phyloP scores from a whole-genome alignment of 768 basidiomycete genomes.

The Kwoniella bestiolae region DNA sequence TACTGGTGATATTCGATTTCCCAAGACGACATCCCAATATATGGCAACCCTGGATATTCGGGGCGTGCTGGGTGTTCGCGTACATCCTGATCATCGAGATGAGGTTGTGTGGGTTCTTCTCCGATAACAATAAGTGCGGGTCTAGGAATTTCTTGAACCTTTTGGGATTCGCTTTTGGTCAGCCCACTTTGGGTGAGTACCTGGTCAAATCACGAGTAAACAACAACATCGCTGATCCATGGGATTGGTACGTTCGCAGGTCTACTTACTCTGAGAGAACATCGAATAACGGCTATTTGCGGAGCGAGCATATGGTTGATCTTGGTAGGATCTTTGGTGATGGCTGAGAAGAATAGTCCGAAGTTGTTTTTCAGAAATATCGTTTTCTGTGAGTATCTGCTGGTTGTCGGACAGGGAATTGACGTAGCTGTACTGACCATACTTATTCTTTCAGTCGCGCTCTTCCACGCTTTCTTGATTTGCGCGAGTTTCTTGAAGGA shows the following conservation, averaged over 20 bases:
- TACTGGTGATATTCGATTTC: slow-evolving; percentile 48
- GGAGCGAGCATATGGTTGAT: slow-evolving; percentile 53
- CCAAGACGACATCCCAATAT: slow-evolving; percentile 36
- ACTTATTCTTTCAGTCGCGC: slow-evolving; percentile 64
- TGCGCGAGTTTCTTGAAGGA: slow-evolving; percentile 65
- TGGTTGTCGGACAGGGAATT: no score
- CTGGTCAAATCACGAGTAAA: no score
- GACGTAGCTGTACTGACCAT: no score
- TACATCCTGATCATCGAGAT: slow-evolving; percentile 50
- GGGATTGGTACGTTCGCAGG: slow-evolving; percentile 53
- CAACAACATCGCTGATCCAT: no score
- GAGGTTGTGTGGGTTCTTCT: slow-evolving; percentile 49
- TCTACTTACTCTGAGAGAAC: slow-evolving; percentile 57
- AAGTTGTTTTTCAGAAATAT: slow-evolving; percentile 60
- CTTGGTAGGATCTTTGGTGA: slow-evolving; percentile 46
- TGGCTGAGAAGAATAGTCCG: slow-evolving; percentile 47
- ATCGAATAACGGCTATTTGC: slow-evolving; percentile 46
- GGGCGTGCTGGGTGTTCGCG: slow-evolving; percentile 48
- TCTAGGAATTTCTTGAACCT: slow-evolving; percentile 56
- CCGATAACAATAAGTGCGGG: slow-evolving; percentile 39
- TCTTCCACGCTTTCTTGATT: slow-evolving; percentile 81
- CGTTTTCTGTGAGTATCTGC: slow-evolving; percentile 44
- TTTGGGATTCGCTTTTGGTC: slow-evolving; percentile 45
- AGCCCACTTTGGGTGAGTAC: slow-evolving; percentile 33
- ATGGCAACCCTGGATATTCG: slow-evolving; percentile 50